Percentiles rank a stretch among this genome's conserved stretches.
Evolutionary conservation across 768 basidiomycete species (phyloP).

Genomic region (Suillus bovinus): DNA sequence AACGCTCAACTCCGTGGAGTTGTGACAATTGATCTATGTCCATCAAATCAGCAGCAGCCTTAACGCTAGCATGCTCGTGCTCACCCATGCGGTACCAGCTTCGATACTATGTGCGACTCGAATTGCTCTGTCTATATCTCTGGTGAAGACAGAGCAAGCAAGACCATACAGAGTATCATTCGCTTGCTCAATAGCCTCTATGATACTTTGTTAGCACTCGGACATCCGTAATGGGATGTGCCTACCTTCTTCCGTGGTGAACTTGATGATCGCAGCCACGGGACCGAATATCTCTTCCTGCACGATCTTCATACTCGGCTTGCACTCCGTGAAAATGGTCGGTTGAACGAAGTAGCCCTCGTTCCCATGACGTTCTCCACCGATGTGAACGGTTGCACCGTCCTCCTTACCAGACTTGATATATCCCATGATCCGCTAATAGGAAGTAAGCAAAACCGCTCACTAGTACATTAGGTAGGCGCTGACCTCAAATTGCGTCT

Average conservation of each 20-base stretch:
- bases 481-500: constrained; percentile 45
- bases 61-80: constrained; percentile 3
- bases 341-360: constrained; percentile 66
- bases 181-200: constrained; percentile 37
- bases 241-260: constrained; percentile 52
- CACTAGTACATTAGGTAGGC: neutral
- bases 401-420: constrained; percentile 59
- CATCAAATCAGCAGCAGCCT: neutral
- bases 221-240: constrained; percentile 5
- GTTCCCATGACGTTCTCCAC: constrained; percentile 51
- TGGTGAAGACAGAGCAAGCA: constrained; percentile 53
- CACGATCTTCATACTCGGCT: constrained; percentile 57
- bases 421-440: constrained; percentile 59
- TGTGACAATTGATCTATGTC: constrained; percentile 42
- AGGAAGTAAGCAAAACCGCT: neutral
- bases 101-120: constrained; percentile 40
- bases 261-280: constrained; percentile 67
- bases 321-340: constrained; percentile 62
- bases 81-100: constrained; percentile 42
- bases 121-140: constrained; percentile 45
- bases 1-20: constrained; percentile 44
- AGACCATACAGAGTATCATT: constrained; percentile 56
- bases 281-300: constrained; percentile 68
- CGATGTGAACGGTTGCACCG: constrained; percentile 59
- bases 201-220: constrained; percentile 1